Base-by-base conservation (phyloP, 352 stramenopile genomes). In the Phytophthora hibernalis region DNA sequence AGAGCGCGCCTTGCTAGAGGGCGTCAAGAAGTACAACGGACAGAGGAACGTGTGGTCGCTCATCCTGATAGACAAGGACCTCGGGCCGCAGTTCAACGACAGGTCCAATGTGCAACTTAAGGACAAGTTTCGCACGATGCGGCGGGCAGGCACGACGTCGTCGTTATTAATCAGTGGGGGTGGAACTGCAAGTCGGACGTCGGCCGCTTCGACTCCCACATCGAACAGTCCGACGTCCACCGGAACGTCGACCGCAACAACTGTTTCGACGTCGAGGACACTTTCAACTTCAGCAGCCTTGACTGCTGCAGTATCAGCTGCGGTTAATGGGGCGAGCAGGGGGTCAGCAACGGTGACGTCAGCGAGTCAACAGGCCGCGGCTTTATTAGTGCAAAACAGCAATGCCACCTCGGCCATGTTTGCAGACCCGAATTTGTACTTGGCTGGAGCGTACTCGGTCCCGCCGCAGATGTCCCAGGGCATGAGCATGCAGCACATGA, bases 41-140 rank as follows among this genome's bases (percentile, higher is more conserved):
- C 86, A 94, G 58, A 67, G 86, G 16, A 94, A 94, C 48, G 86
- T 94, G 24, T 94, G 86, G 86, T 93, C 84, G 18, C 67, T 94
- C 18, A 94, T 94, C 70, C 59, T 94, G 6, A 79, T 91, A 48
- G 86, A 94, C 68, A 90, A 92, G 56, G 86, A 92, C 4, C 64
- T 94, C 2, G 86, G 86, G 0, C 80, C 82, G 15, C 80, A 89
- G 47, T 94, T 94, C 54, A 94, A 94, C 61, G 86, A 94, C 54
- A 75, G 86, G 11, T 91, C 82, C 1, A 94, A 94, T 54, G 86
- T 94, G 26, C 86, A 94, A 57, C 74, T 94, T 15, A 94, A 94
- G 63, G 86, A 94, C 68, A 94, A 94, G 56, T 94, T 89, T 45
- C 82, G 86, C 6, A 94, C 86, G 0, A 91, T 94, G 84, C 65